Percentiles rank a stretch among this genome's conserved stretches.
Conservation (phyloP, 768 basidiomycete species). For the Collybia sp. region DNA sequence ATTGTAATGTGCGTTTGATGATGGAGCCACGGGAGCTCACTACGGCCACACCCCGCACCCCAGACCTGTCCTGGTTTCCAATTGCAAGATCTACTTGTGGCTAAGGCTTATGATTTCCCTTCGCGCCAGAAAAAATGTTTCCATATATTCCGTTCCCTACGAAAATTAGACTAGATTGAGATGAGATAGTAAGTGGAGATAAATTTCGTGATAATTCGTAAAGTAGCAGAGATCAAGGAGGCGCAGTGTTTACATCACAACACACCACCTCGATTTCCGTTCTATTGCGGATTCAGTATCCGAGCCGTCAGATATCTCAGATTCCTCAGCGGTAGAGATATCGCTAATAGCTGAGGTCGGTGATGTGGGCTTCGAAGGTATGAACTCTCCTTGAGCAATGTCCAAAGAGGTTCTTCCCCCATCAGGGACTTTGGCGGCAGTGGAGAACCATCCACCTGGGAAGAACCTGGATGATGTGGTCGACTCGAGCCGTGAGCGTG, state of each 20-base stretch:
- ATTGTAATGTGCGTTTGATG: no score
- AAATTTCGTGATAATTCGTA: slow-evolving; percentile 1
- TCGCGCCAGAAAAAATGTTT: not conserved
- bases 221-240: not conserved
- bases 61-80: no score
- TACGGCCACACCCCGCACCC: no score
- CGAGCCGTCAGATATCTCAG: slow-evolving; percentile 8
- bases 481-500: slow-evolving; percentile 44
- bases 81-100: not conserved
- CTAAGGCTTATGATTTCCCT: not conserved
- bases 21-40: no score
- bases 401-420: slow-evolving; percentile 46
- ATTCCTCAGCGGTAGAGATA: slow-evolving; percentile 7
- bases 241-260: slow-evolving; percentile 29
- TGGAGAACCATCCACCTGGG: slow-evolving; percentile 50
- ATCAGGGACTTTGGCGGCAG: slow-evolving; percentile 29
- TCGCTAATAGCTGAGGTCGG: slow-evolving; percentile 17
- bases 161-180: not conserved
- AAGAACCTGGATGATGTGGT: slow-evolving; percentile 53
- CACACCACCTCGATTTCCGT: slow-evolving; percentile 32
- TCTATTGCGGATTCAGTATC: slow-evolving; percentile 18
- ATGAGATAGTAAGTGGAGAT: not conserved
- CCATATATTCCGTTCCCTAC: not conserved
- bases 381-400: slow-evolving; percentile 45
- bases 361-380: slow-evolving; percentile 20